These are phyloP conservation scores for Atractiella rhizophila DNA, from an alignment of 768 basidiomycete genomes.

Conservation along the genomic window DNA sequence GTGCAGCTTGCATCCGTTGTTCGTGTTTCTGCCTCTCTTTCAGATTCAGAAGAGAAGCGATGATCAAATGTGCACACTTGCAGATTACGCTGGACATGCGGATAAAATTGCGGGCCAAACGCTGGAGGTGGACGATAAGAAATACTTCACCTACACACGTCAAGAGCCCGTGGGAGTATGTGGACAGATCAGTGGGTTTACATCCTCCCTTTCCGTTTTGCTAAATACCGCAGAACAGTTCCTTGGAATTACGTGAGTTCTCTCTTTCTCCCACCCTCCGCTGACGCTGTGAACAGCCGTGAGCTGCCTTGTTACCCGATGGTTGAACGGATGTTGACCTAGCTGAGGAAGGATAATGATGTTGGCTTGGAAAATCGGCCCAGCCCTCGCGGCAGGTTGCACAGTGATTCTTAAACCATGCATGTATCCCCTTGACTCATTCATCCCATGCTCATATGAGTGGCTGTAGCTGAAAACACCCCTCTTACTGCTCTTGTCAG, in stretches of 20 bases:
- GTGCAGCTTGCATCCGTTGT: slow-evolving; percentile 26
- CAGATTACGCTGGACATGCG: too few relatives aligned
- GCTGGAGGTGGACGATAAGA: slow-evolving; percentile 35
- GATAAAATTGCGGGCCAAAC: too few relatives aligned
- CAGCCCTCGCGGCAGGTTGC: slow-evolving; percentile 54
- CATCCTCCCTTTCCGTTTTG: too few relatives aligned
- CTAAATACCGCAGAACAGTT: too few relatives aligned
- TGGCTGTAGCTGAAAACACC: slow-evolving; percentile 10
- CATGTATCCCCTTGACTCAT: slow-evolving; percentile 45
- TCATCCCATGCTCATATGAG: too few relatives aligned
- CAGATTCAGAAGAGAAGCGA: too few relatives aligned
- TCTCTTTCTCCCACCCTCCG: background rate
- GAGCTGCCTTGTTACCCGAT: too few relatives aligned
- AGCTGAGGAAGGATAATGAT: background rate
- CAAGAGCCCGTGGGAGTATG: slow-evolving; percentile 43
- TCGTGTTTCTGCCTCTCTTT: too few relatives aligned
- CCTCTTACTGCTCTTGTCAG: slow-evolving; percentile 12
- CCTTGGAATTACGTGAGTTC: slow-evolving; percentile 6
- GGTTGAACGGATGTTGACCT: too few relatives aligned
- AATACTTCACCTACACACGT: slow-evolving; percentile 46
- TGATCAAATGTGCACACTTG: too few relatives aligned
- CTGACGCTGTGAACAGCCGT: slow-evolving; percentile 10
- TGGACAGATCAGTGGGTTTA: too few relatives aligned
- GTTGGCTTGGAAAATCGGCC: slow-evolving; percentile 40
- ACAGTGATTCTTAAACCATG: slow-evolving; percentile 48